These are phyloP conservation scores for Pichia kudriavzevii DNA, from an alignment of 1,139 yeast genomes.

Conservation along the genomic window DNA sequence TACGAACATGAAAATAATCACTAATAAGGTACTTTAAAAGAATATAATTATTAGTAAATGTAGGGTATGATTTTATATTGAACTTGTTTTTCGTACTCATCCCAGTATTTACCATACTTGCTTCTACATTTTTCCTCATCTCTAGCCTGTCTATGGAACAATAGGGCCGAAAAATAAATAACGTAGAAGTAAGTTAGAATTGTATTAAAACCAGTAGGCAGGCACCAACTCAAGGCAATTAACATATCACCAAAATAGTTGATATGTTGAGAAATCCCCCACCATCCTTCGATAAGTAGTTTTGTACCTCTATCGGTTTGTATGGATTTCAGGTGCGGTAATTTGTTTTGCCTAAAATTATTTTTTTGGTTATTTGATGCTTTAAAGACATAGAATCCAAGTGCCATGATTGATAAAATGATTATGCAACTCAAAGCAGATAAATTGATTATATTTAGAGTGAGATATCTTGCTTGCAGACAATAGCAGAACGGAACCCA, in stretches of 20 bases:
- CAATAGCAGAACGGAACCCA: constrained; percentile 93
- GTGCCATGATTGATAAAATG: constrained; percentile 38
- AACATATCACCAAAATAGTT: constrained; percentile 96
- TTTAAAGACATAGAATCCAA: constrained; percentile 80
- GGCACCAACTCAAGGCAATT: constrained; percentile 86
- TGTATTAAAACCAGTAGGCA: constrained; percentile 78
- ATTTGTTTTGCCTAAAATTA: constrained; percentile 70
- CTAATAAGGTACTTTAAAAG: background rate
- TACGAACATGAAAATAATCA: background rate
- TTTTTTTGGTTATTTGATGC: constrained; percentile 80
- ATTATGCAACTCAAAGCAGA: constrained; percentile 35
- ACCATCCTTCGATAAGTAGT: constrained; percentile 88
- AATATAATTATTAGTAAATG: constrained; percentile 42
- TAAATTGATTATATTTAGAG: constrained; percentile 54
- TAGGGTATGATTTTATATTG: constrained; percentile 90
- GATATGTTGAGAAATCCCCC: constrained; percentile 89
- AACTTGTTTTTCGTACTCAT: constrained; percentile 66
- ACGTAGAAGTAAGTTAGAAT: constrained; percentile 85
- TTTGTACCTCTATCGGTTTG: constrained; percentile 72
- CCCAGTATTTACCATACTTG: constrained; percentile 86
- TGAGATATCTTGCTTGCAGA: constrained; percentile 74
- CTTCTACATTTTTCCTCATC: constrained; percentile 86
- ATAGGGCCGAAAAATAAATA: constrained; percentile 68
- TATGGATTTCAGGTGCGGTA: constrained; percentile 59
- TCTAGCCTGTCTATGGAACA: constrained; percentile 81